Conservation (phyloP, 441 rosid genomes). For the Erodium chrysanthum region DNA sequence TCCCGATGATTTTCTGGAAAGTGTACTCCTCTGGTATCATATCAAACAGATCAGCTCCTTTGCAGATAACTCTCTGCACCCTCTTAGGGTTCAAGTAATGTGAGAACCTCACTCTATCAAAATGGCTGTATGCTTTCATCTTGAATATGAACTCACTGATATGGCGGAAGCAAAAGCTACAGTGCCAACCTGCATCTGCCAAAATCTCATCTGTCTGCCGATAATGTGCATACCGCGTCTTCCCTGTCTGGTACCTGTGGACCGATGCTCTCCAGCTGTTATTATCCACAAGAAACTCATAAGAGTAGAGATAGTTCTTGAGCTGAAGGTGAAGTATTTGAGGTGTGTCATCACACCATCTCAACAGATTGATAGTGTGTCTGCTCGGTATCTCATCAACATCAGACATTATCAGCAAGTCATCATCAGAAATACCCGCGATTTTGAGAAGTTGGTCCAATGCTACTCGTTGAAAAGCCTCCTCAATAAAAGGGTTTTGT, state of each 20-base stretch:
- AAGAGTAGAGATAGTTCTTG: slow-evolving; percentile 22
- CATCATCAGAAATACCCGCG: neutral
- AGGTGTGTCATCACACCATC: slow-evolving; percentile 22
- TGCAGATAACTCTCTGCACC: slow-evolving; percentile 20
- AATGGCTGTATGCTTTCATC: slow-evolving; percentile 22
- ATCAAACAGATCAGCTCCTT: slow-evolving; percentile 22
- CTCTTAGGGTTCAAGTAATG: slow-evolving; percentile 16
- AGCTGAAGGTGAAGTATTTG: slow-evolving; percentile 18
- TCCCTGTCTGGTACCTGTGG: slow-evolving; percentile 5
- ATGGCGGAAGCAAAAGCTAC: slow-evolving; percentile 4
- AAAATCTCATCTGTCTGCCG: slow-evolving; percentile 1
- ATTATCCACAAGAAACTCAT: slow-evolving; percentile 19
- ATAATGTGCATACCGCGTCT: slow-evolving; percentile 4
- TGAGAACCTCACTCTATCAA: slow-evolving; percentile 16
- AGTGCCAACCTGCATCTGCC: neutral
- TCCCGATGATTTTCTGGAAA: slow-evolving; percentile 20
- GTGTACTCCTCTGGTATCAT: slow-evolving; percentile 25
- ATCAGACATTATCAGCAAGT: slow-evolving; percentile 8
- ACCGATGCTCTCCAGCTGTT: neutral
- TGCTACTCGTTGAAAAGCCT: slow-evolving; percentile 21
- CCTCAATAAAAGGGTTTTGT: slow-evolving; percentile 20
- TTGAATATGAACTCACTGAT: slow-evolving; percentile 6
- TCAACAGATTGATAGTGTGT: slow-evolving; percentile 7
- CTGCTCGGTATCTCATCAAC: slow-evolving; percentile 4
- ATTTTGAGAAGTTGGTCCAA: slow-evolving; percentile 19